Conservation (phyloP, 2,329 filamentous ascomycete species). For the Aspergillus niger region DNA sequence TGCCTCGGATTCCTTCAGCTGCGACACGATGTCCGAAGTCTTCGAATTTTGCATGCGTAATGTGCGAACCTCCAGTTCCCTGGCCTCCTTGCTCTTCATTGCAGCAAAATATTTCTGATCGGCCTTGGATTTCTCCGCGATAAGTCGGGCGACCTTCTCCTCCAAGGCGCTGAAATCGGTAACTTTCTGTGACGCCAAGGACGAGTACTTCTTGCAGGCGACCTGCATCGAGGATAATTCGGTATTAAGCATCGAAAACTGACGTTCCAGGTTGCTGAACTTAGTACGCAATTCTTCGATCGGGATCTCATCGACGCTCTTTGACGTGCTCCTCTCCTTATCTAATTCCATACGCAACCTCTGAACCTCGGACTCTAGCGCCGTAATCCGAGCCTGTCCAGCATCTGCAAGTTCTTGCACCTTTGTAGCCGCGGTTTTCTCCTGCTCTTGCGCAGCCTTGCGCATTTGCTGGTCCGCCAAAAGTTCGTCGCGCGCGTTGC, state of each 20-base stretch:
- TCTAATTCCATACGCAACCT: slow-evolving; percentile 63
- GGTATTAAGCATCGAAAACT: slow-evolving; percentile 80
- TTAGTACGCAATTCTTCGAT: slow-evolving; percentile 72
- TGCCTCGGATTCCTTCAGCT: slow-evolving; percentile 86
- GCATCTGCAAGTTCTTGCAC: slow-evolving; percentile 78
- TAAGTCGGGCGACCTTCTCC: slow-evolving; percentile 72
- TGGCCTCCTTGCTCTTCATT: slow-evolving; percentile 88
- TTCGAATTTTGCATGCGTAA: slow-evolving; percentile 82
- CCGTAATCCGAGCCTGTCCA: slow-evolving; percentile 75
- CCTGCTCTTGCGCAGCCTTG: slow-evolving; percentile 77
- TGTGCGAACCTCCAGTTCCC: slow-evolving; percentile 76
- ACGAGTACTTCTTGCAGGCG: slow-evolving; percentile 87
- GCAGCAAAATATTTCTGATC: slow-evolving; percentile 98
- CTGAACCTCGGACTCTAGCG: slow-evolving; percentile 79
- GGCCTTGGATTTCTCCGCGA: slow-evolving; percentile 90
- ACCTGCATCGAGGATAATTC: slow-evolving; percentile 88
- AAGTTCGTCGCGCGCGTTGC: slow-evolving; percentile 81
- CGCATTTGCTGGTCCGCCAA: slow-evolving; percentile 77
- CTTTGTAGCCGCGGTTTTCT: slow-evolving; percentile 68
- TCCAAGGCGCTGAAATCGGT: slow-evolving; percentile 74
- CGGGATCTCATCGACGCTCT: slow-evolving; percentile 60
- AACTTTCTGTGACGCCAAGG: slow-evolving; percentile 82
- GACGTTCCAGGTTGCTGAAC: slow-evolving; percentile 72
- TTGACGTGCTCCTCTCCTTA: slow-evolving; percentile 45
- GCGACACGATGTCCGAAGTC: slow-evolving; percentile 88